Evolutionary conservation across 108 stramenopile species (phyloP), one percentile per base, ranked within the genome.

Genomic region (Epithemia pelagica): DNA sequence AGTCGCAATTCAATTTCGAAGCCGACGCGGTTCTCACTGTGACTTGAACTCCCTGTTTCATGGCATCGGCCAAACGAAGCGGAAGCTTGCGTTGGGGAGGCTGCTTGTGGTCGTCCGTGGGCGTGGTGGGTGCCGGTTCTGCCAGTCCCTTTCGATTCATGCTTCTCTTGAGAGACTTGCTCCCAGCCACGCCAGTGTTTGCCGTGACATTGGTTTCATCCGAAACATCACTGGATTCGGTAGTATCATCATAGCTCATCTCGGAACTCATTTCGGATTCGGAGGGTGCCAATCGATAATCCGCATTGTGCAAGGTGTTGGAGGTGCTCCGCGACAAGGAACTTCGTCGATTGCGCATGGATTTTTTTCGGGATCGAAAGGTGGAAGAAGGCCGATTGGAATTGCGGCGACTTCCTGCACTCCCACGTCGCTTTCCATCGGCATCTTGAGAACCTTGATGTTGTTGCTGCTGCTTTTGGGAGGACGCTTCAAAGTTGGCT

Each of bases 401-500:
- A 46, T 15, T 5, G 5, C 37, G 37, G 5, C 37, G 37, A 15
- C 10, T 5, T 46, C 10, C 10, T n/a, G n/a, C n/a, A n/a, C n/a
- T n/a, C n/a, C n/a, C n/a, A 46, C 37, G 37, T 10, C 10, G 10
- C 5, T 46, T 46, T 5, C 15, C 37, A 15, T 46, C 37, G 5
- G 10, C 37, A 46, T 46, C 10, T 46, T 46, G 10, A 15, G 10
- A 10, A 5, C 10, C 5, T 46, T 46, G 10, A 10, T 46, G 37
- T 46, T 46, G 37, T 46, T 46, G 37, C 5, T 46, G 37, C 0
- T 73, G 61, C 19, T 74, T 75, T 72, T 75, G 74, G 61, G 67
- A 72, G 56, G 82, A 73, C 59, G 84, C 86, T 21, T 85, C 85
- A 83, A 92, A 92, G 15, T 46, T 46, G 27, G 91, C 91, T 58